Base-by-base conservation (phyloP, 495 filamentous ascomycete species). In the Gamarada debralockiae region DNA sequence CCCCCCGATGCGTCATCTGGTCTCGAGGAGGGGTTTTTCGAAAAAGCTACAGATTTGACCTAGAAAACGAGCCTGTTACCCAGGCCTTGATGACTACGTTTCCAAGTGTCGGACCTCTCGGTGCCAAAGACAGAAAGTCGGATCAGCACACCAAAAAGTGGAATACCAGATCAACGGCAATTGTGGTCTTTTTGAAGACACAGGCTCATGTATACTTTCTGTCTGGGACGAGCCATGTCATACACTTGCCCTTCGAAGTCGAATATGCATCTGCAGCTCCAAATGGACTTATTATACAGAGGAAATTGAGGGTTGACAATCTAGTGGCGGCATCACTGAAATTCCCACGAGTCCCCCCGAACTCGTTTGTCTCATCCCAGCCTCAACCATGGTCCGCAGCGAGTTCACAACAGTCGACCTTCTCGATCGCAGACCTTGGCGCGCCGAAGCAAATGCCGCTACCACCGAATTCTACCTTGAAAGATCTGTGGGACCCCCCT, bases 171-270 rank as follows among this genome's bases (percentile, higher is more conserved):
- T 70, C 83, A 65, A 77, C 86, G 59, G 86, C 93, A 22, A 70
- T 99, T 45, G 90, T 97, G 5, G 85, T 97, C 34, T 86, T 97
- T 57, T 79, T 99, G 52, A 93, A 91, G 66, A 87, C 88, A 3
- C 92, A 97, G 63, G 91, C 89, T 21, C 93, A 96, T 62, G 81
- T 97, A 59, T 95, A 87, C 73, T 95, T 92, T 65, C 79, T 96
- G n/a, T 76, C 85, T 15, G 91, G 91, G 3, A 81, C 87, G 21
- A 95, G 82, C 67, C 90, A 97, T 78, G 81, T 95, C 51, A 81
- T 97, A 50, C 87, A 95, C 66, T 78, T 99, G 53, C 91, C 93
- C 13, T 97, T 99, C 60, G 90, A 96, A 67, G 86, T 97, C 31
- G 89, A 96, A 61, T 82, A 79, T 43, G 90, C 89, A 9, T 88